A percentile compares a stretch with the other conserved stretches of the same genome.
phyloP scores from a whole-genome alignment of 805 yeast genomes.

The Wickerhamiella sorbophila region DNA sequence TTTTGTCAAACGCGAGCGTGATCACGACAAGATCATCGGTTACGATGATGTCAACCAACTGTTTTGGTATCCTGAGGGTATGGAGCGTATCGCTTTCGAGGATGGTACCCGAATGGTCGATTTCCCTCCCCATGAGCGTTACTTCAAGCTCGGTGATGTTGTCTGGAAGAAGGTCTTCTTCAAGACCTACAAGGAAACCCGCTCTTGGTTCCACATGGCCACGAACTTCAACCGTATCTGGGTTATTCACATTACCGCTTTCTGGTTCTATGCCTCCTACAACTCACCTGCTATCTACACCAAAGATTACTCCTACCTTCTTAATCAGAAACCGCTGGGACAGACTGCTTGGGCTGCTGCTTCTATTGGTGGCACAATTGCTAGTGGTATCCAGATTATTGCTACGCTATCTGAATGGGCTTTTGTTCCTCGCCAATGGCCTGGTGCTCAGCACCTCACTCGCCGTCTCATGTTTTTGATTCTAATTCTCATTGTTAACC shows the following conservation, averaged over 20 bases:
- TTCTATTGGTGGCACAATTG: constrained; percentile 86
- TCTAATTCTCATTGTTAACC: constrained; percentile 50
- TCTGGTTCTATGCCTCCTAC: constrained; percentile 92
- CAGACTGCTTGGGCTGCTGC: constrained; percentile 88
- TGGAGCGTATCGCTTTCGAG: constrained; percentile 75
- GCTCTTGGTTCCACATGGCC: constrained; percentile 94
- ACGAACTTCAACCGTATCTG: constrained; percentile 97
- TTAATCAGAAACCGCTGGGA: constrained; percentile 74
- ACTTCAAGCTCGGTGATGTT: constrained; percentile 76
- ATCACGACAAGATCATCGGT: constrained; percentile 50
- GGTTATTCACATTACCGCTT: constrained; percentile 79
- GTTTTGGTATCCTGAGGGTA: constrained; percentile 99
- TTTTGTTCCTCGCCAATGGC: constrained; percentile 96
- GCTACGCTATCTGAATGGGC: constrained; percentile 91
- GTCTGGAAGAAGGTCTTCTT: constrained; percentile 85
- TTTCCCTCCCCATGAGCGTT: constrained; percentile 80
- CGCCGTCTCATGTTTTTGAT: constrained; percentile 73
- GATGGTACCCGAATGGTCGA: constrained; percentile 90
- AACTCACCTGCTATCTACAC: constrained; percentile 89
- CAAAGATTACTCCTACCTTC: constrained; percentile 65
- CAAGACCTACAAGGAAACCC: constrained; percentile 88
- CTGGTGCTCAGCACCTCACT: constrained; percentile 93
- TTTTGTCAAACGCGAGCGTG: constrained; percentile 50
- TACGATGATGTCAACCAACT: constrained; percentile 98
- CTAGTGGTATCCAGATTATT: constrained; percentile 60